Conservation (phyloP, 805 yeast species). For the Suhomyces pyralidae region DNA sequence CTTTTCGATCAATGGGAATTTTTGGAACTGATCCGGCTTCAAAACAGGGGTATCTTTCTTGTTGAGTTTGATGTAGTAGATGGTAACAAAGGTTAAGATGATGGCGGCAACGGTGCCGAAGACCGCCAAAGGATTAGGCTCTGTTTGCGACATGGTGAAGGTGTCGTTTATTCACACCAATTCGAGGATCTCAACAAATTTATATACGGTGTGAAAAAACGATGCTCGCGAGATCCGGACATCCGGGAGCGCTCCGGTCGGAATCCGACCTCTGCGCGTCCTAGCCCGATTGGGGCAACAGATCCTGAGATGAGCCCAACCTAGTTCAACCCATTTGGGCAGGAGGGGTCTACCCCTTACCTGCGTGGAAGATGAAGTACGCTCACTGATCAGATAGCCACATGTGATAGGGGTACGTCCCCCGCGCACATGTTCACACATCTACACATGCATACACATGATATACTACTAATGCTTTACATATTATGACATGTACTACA, state of each 20-base stretch:
- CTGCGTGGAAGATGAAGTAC: not conserved
- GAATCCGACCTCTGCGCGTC: not conserved
- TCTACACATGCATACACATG: not conserved
- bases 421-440: not conserved
- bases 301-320: not conserved
- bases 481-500: not conserved
- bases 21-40: slow-evolving; percentile 62
- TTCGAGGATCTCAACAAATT: not conserved
- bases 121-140: slow-evolving; percentile 39
- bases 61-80: slow-evolving; percentile 32
- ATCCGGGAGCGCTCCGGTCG: not conserved
- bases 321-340: not conserved
- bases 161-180: not conserved
- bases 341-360: not conserved
- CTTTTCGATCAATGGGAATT: slow-evolving; percentile 78
- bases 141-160: slow-evolving; percentile 24
- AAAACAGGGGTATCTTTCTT: slow-evolving; percentile 51
- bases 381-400: not conserved
- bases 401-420: not conserved
- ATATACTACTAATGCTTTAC: not conserved
- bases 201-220: not conserved
- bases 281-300: not conserved
- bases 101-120: slow-evolving; percentile 40
- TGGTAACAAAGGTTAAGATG: slow-evolving; percentile 31
- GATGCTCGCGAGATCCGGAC: not conserved